Base-by-base conservation (phyloP, 495 filamentous ascomycete species). In the Saxophila tyrrhenica region DNA sequence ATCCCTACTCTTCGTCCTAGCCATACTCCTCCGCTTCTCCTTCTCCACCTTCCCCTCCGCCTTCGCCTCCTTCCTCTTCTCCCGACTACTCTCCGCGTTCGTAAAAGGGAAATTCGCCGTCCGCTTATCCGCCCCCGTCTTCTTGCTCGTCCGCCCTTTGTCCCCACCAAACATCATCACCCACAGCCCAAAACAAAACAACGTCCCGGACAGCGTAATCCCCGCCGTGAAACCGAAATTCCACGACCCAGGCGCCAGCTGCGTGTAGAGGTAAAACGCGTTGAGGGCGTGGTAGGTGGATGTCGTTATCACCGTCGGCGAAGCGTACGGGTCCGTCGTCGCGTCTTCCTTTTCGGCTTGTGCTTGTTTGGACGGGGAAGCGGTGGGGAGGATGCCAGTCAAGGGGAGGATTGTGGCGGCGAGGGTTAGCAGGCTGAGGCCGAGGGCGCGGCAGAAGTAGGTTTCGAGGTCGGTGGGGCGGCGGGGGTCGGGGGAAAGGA, bases 71-170 rank as follows among this genome's bases (percentile, higher is more conserved):
- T 52, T 29, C 50, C 50, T 60, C 58, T 50, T 56, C 52, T 38
- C 52, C 52, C 23, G 42, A 38, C 54, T 50, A 41, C 50, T 54
- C 51, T 57, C 58, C 13, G 73, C 71, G 64, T 91, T 94, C 62
- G 75, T 78, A 62, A 90, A 94, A n/a, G 88, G 89, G 63, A 83
- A 94, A 23, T 85, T 84, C 54, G 83, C 79, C 15, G 79, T 87
- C 63, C 85, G 75, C 72, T 87, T 86, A 65, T 92, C 88, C 3
- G 80, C 84, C 0, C 86, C 86, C 0, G 84, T 91, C 66, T 76
- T 78, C 55, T 77, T 72, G 62, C 76, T 84, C 48, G 89, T 82
- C 50, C 72, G 70, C 1, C 78, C 80, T 58, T 78, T 69, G 21
- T 75, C 79, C 39, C 72, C 82, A 0, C 75, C 86, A 64, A 94